Evolutionary conservation across 2,329 filamentous ascomycete genomes (phyloP), one percentile per base, ranked within the genome.

Genomic region (Neonectria ditissima): DNA sequence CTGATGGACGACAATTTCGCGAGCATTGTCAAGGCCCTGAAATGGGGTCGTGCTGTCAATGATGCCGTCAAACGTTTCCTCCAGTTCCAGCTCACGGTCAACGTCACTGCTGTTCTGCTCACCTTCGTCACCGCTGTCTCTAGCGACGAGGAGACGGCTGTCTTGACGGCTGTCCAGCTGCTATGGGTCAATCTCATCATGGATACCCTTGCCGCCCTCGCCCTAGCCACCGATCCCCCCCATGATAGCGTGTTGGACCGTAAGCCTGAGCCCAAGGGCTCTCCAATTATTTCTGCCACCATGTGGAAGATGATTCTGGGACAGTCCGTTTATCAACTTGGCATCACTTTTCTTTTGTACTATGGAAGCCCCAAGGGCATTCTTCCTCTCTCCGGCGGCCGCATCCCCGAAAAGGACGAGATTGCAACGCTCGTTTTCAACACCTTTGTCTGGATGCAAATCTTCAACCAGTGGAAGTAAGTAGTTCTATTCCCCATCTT

Each of bases 281-380:
- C 85, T 4, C 82, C 84, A 44, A 88, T 89, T 65, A 96, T 98
- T 71, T 97, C 94, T 1, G 83, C 91, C 34, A 94, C 91, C 18
- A 98, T 98, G 95, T 97, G 95, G 95, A 98, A 98, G 84, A 98
- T 98, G 95, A 97, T 98, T 66, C 86, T 97, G 47, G 95, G 94
- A 2, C 94, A 98, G 78, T 89, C 94, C 2, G 84, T 97, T 62
- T 98, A 96, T 78, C 94, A 98, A 78, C 87, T 98, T 5, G 88
- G 90, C 22, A 86, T 89, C 52, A 89, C 94, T 0, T 91, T 97
- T 69, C 84, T 95, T 65, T 85, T 97, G 24, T 94, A 94, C 81
- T 98, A 94, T 71, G 93, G 87, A 24, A 32, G 88, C 86, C 53
- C 79, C 79, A 62, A 80, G 74, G 34, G 74, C 11, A 71, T 77